These are phyloP conservation scores for Heritiera littoralis DNA, from an alignment of 345 rosid species.

Conservation along the genomic window DNA sequence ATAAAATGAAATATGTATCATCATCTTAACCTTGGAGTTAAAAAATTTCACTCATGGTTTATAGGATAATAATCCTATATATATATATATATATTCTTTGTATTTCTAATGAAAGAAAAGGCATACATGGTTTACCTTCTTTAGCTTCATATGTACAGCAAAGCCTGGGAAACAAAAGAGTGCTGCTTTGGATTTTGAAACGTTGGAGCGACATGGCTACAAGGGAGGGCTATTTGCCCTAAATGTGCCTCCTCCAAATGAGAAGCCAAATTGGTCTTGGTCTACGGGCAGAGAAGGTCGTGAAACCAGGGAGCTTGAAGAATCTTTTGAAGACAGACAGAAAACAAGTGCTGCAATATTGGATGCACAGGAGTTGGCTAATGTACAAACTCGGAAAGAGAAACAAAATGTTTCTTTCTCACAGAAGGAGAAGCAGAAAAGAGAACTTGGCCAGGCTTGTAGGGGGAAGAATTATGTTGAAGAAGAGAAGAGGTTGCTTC, in stretches of 20 bases:
- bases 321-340: constrained; percentile 62
- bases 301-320: constrained; percentile 47
- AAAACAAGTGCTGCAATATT: constrained; percentile 61
- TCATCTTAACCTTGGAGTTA: too few species aligned
- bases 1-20: too few species aligned
- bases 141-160: constrained; percentile 33
- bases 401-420: constrained; percentile 66
- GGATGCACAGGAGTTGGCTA: constrained; percentile 50
- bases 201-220: constrained; percentile 72
- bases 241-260: constrained; percentile 63
- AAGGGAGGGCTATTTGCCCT: constrained; percentile 71
- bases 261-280: constrained; percentile 77
- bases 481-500: constrained; percentile 88
- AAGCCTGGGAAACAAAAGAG: constrained; percentile 55
- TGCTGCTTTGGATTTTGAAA: constrained; percentile 64
- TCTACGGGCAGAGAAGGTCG: constrained; percentile 63
- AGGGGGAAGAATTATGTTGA: constrained; percentile 89
- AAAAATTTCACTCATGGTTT: too few species aligned
- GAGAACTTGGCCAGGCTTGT: constrained; percentile 93
- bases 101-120: neutral
- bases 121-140: constrained; percentile 1
- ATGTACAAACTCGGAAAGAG: constrained; percentile 58
- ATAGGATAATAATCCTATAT: too few species aligned
- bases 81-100: neutral
- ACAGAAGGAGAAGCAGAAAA: constrained; percentile 90